Base-by-base conservation (phyloP, 225 moss, liverwort and hornwort genomes). In the Straminergon stramineum region DNA sequence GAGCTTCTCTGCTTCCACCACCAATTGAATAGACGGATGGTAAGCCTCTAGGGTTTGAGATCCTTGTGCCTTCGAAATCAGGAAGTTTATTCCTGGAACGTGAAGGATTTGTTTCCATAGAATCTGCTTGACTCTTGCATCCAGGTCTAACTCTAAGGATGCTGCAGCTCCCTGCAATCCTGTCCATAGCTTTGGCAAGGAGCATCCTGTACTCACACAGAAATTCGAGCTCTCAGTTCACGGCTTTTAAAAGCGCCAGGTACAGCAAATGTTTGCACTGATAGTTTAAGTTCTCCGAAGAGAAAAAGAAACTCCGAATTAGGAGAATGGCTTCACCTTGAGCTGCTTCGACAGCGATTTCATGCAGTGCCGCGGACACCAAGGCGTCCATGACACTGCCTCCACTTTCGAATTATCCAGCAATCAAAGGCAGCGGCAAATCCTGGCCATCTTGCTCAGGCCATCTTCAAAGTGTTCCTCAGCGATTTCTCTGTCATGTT, bases 311-410 rank as follows among this genome's bases (percentile, higher is more conserved):
- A 82, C 43, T 51, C 57, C 11, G 17, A 80, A 55, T 69, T 83
- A 32, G 15, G 74, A 80, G 9, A 51, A 61, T 37, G 53, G 4
- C 51, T 70, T 77, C 84, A 99, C 99, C 99, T 97, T 95, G 92
- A 80, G 91, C 75, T 84, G 97, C 99, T 91, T 99, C 99, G 15
- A 95, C 91, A 53, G 99, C 97, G 48, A 99, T 91, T 93, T 99
- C 99, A 74, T 97, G 95, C 89, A 99, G 89, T 61, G 99, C 97
- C 85, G 91, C 93, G 73, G 96, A 94, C 85, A 99, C 88, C 91
- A 97, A 91, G 26, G 91, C 92, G 74, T 99, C 99, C 99, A 99
- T 99, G 88, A 86, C 88, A 67, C 88, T 88, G 87, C 84, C 64
- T 82, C 65, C 28, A 52, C 60, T 81, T 37, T 26, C 69, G 34